Conservation (phyloP, 139 green algal species). For the Closterium sp. region DNA sequence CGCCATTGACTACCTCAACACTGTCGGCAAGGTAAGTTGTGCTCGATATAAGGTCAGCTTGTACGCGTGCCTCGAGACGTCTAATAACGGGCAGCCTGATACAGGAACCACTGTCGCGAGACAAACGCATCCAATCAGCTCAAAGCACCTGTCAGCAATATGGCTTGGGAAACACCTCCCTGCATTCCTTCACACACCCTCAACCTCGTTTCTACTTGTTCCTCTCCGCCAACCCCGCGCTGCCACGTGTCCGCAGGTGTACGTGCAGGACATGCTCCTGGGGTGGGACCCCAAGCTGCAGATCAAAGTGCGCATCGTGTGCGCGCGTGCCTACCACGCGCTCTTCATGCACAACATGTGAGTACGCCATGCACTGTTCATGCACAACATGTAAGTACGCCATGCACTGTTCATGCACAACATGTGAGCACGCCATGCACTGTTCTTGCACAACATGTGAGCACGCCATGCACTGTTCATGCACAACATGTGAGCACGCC, state of each 20-base stretch:
- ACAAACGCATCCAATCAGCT: too few relatives aligned
- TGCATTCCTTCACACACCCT: too few relatives aligned
- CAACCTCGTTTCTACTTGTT: too few relatives aligned
- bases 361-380: neutral
- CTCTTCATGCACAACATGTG: slow-evolving; percentile 97
- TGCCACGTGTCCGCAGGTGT: slow-evolving; percentile 12
- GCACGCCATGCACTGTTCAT: slow-evolving; percentile 95
- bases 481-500: slow-evolving; percentile 80
- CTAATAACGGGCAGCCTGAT: too few relatives aligned
- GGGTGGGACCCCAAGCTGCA: slow-evolving; percentile 33
- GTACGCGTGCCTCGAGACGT: too few relatives aligned
- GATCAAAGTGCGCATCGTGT: slow-evolving; percentile 61
- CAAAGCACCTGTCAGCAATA: too few relatives aligned
- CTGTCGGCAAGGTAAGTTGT: slow-evolving; percentile 10
- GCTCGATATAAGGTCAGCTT: neutral
- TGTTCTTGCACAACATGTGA: too few relatives aligned
- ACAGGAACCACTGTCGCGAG: too few relatives aligned
- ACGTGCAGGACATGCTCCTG: slow-evolving; percentile 52
- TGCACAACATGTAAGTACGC: too few relatives aligned
- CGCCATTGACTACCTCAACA: slow-evolving; percentile 34
- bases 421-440: too few relatives aligned
- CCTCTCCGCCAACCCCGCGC: neutral
- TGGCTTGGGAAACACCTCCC: too few relatives aligned
- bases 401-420: too few relatives aligned
- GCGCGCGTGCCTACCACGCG: slow-evolving; percentile 85